A percentile compares a stretch with the other conserved stretches of the same genome.
phyloP scores from a whole-genome alignment of 1,284 basidiomycete genomes.

The Bondarzewia mesenterica region DNA sequence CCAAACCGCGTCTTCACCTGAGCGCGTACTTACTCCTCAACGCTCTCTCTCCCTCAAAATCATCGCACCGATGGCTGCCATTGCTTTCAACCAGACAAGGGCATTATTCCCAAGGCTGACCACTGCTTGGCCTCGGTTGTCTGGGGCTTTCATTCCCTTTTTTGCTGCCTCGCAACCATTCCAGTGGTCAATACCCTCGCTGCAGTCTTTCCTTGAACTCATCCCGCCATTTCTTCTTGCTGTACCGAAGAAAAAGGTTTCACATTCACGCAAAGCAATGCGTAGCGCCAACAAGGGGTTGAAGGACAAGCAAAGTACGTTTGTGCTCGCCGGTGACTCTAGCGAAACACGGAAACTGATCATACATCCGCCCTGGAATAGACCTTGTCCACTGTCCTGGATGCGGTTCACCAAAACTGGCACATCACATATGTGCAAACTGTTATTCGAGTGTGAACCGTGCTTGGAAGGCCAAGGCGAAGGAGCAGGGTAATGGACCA shows the following conservation, averaged over 20 bases:
- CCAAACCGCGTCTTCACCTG: conserved; percentile 1
- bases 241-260: conserved; percentile 92
- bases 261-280: conserved; percentile 95
- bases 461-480: conserved; percentile 44
- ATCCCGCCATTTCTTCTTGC: conserved; percentile 86
- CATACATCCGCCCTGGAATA: conserved; percentile 22
- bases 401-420: conserved; percentile 84
- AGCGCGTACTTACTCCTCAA: not conserved
- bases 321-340: conserved; percentile 9
- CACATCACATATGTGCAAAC: conserved; percentile 81
- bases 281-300: conserved; percentile 90
- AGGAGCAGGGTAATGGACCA: conserved; percentile 1
- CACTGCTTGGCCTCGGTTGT: conserved; percentile 24
- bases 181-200: conserved; percentile 41
- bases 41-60: not conserved
- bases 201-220: conserved; percentile 65
- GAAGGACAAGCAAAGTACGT: conserved; percentile 88
- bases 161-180: conserved; percentile 26
- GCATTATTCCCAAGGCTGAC: conserved; percentile 27
- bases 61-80: conserved; percentile 29
- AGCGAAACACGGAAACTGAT: not conserved
- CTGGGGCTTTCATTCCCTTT: conserved; percentile 19
- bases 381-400: conserved; percentile 89
- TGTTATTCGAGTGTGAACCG: conserved; percentile 80
- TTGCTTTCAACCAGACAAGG: conserved; percentile 28